Conservation (phyloP, 2,329 filamentous ascomycete species). For the Arthrobotrys sinensis region DNA sequence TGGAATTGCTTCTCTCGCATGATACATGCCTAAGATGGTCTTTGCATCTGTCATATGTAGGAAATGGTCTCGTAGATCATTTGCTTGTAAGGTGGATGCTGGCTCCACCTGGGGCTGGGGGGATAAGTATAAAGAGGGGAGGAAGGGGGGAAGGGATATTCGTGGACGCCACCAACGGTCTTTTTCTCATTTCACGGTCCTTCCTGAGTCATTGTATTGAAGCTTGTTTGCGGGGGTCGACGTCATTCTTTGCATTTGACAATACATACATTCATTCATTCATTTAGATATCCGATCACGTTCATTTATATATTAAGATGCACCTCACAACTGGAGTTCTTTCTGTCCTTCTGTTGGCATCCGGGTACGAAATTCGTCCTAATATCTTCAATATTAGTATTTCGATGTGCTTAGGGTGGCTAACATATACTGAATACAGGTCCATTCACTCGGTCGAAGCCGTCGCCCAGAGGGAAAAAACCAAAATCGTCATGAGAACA, state of each 20-base stretch:
- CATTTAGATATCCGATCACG: neutral
- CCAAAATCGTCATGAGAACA: neutral
- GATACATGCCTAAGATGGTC: constrained; percentile 1
- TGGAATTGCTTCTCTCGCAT: constrained; percentile 28
- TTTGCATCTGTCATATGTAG: constrained; percentile 5
- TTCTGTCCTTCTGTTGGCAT: constrained; percentile 1
- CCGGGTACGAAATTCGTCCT: neutral
- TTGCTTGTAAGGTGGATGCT: neutral
- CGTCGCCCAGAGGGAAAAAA: neutral
- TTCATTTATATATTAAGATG: constrained; percentile 1
- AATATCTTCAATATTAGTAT: neutral
- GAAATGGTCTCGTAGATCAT: neutral
- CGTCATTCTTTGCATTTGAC: neutral
- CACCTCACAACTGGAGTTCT: neutral
- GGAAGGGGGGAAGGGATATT: neutral
- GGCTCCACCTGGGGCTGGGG: neutral
- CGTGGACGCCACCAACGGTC: constrained; percentile 11
- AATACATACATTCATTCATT: neutral
- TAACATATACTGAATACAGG: constrained; percentile 8
- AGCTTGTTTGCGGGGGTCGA: neutral
- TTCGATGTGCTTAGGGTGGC: neutral
- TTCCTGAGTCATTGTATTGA: neutral
- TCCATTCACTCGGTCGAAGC: neutral
- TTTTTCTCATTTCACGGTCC: neutral
- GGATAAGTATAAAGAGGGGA: constrained; percentile 18